A percentile compares a stretch with the other conserved stretches of the same genome.
phyloP scores from a whole-genome alignment of 2,329 filamentous ascomycete species.

The Ilyonectria robusta region DNA sequence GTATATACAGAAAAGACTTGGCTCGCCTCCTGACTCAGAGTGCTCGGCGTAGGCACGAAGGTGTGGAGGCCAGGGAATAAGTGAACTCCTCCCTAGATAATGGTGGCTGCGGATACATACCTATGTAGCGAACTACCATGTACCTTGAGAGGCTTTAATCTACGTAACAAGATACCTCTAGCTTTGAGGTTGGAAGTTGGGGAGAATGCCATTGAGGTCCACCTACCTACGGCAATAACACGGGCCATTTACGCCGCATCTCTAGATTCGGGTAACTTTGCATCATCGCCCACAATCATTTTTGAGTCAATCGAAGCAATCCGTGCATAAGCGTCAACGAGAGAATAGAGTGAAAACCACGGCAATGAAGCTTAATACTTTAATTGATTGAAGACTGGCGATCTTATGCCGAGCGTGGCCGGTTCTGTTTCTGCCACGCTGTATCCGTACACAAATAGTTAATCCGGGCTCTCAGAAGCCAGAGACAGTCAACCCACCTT shows the following conservation, averaged over 20 bases:
- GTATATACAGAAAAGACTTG: neutral
- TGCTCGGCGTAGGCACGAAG: too few species aligned
- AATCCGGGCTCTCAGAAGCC: neutral
- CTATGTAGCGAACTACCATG: too few species aligned
- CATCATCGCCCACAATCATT: neutral
- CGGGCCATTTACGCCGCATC: neutral
- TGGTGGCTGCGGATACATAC: too few species aligned
- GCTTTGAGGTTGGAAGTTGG: too few species aligned
- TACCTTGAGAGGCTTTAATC: too few species aligned
- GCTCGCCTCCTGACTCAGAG: neutral
- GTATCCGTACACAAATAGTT: neutral
- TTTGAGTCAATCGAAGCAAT: neutral
- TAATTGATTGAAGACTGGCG: constrained; percentile 1
- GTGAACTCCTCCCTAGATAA: too few species aligned
- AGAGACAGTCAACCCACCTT: neutral
- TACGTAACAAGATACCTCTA: too few species aligned
- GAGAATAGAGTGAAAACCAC: neutral
- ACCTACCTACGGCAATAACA: too few species aligned
- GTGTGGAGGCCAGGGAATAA: neutral
- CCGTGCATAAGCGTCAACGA: neutral
- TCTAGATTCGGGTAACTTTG: neutral
- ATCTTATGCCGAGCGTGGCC: neutral
- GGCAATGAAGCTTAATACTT: constrained; percentile 4
- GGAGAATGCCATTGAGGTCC: too few species aligned
- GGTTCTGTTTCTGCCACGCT: neutral